Conservation (phyloP, 345 rosid genomes). For the Lumnitzera racemosa region DNA sequence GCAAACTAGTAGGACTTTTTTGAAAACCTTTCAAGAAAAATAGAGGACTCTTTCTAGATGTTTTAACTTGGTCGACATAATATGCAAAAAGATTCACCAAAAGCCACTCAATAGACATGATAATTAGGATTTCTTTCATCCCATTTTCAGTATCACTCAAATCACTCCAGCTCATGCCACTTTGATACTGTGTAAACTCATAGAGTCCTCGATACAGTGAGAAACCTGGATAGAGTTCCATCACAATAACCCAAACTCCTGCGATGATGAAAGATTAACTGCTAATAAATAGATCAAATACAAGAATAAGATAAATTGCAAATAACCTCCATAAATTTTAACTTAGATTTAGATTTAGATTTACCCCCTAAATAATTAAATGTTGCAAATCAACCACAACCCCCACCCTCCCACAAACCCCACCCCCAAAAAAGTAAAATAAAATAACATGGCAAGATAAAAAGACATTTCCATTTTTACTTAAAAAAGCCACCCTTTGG, state of each 20-base stretch:
- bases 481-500: too few relatives aligned
- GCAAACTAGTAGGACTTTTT: constrained; percentile 42
- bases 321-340: too few relatives aligned
- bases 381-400: too few relatives aligned
- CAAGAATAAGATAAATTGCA: too few relatives aligned
- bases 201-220: constrained; percentile 74
- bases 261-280: constrained; percentile 10
- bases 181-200: constrained; percentile 52
- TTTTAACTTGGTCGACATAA: constrained; percentile 48
- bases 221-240: constrained; percentile 89
- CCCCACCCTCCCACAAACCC: too few relatives aligned
- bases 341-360: too few relatives aligned
- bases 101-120: constrained; percentile 72
- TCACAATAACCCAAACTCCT: constrained; percentile 57
- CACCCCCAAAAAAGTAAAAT: too few relatives aligned
- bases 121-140: constrained; percentile 52
- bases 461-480: too few relatives aligned
- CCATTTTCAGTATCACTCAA: constrained; percentile 47
- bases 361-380: too few relatives aligned
- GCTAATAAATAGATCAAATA: too few relatives aligned
- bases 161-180: constrained; percentile 72
- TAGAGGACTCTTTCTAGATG: constrained; percentile 49
- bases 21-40: constrained; percentile 33
- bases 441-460: too few relatives aligned
- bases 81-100: constrained; percentile 50